Evolutionary conservation across 140 eudicot genomes (phyloP).

Genomic region (Flaveria floridana): DNA sequence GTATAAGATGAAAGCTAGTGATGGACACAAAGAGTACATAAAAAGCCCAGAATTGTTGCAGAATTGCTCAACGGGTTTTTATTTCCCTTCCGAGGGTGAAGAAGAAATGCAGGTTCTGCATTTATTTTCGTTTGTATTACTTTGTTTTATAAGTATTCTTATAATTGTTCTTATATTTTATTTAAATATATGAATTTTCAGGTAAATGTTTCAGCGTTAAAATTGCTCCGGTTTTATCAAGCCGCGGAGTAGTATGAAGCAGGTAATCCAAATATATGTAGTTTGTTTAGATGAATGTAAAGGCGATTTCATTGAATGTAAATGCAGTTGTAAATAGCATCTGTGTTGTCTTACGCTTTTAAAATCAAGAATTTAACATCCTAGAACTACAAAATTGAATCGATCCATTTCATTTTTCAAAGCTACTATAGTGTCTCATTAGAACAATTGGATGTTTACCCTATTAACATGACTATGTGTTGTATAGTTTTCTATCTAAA

Average conservation of each 20-base stretch:
- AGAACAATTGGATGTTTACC: no score
- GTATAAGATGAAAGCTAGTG: slow-evolving; percentile 73
- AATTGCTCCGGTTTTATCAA: slow-evolving; percentile 71
- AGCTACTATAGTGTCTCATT: no score
- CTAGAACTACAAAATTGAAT: no score
- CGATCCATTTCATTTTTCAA: no score
- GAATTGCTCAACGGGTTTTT: slow-evolving; percentile 78
- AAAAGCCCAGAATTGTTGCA: slow-evolving; percentile 66
- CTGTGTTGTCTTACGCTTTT: background rate
- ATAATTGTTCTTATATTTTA: background rate
- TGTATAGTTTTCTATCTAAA: no score
- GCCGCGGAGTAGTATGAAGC: slow-evolving; percentile 37
- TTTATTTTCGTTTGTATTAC: background rate
- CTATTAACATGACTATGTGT: no score
- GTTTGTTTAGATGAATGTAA: slow-evolving; percentile 9
- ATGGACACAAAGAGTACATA: slow-evolving; percentile 84
- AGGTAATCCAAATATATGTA: background rate
- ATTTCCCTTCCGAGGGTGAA: slow-evolving; percentile 48
- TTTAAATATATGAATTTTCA: slow-evolving; percentile 26
- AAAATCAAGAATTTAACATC: no score
- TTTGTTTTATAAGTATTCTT: background rate
- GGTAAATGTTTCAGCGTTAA: slow-evolving; percentile 54
- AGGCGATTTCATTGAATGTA: slow-evolving; percentile 15
- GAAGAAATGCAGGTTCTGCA: slow-evolving; percentile 52
- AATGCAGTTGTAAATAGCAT: slow-evolving; percentile 21